phyloP scores from a whole-genome alignment of 306 rosid genomes.

The Alnus rubra region DNA sequence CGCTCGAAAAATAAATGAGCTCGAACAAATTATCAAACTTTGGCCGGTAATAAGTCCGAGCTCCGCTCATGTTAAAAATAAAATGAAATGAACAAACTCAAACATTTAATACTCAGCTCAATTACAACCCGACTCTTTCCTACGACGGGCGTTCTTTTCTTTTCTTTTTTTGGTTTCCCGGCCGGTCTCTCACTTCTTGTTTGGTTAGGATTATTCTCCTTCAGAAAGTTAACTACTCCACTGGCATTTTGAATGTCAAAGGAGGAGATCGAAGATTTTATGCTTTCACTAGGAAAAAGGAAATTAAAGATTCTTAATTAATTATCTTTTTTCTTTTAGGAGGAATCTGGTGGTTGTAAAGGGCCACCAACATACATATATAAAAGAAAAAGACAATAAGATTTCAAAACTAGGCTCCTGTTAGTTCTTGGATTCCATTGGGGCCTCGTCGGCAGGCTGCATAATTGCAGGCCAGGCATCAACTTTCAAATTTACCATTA shows the following conservation, averaged over 20 bases:
- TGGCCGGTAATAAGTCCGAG: too few species aligned
- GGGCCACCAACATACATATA: slow-evolving; percentile 7
- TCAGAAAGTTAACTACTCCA: neutral
- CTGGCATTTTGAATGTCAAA: neutral
- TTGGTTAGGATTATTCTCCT: neutral
- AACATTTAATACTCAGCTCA: too few species aligned
- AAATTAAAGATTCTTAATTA: neutral
- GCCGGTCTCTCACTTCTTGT: too few species aligned
- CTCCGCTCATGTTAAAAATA: too few species aligned
- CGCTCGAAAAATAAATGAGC: too few species aligned
- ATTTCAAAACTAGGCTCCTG: neutral
- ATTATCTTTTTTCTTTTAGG: slow-evolving; percentile 15
- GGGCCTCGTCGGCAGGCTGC: slow-evolving; percentile 15
- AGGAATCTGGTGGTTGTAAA: slow-evolving; percentile 19
- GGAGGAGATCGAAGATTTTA: neutral
- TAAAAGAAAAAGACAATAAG: neutral
- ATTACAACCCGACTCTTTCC: too few species aligned
- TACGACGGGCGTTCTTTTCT: too few species aligned
- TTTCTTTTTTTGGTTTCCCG: too few species aligned
- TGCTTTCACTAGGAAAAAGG: slow-evolving; percentile 7
- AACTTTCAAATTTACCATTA: slow-evolving; percentile 19
- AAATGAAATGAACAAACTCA: too few species aligned
- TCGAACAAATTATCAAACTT: too few species aligned
- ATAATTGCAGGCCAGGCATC: slow-evolving; percentile 32
- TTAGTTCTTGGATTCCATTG: slow-evolving; percentile 28